These are phyloP conservation scores for Barnettozyma populi DNA, from an alignment of 805 yeast species.

Conservation along the genomic window DNA sequence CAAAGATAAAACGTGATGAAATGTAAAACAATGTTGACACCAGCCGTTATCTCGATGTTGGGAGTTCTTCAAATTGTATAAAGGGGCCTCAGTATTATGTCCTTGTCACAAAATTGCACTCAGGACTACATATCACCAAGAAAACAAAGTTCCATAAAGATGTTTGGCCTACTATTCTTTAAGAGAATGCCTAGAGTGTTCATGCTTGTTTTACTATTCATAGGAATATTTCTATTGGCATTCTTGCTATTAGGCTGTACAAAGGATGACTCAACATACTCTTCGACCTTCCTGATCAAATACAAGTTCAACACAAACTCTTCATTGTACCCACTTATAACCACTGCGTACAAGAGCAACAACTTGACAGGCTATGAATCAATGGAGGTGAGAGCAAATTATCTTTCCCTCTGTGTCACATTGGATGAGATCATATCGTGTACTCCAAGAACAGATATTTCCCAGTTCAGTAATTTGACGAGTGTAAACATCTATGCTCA, in stretches of 20 bases:
- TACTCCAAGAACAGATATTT: slow-evolving; percentile 27
- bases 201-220: slow-evolving; percentile 37
- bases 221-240: slow-evolving; percentile 44
- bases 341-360: slow-evolving; percentile 30
- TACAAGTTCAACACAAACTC: slow-evolving; percentile 44
- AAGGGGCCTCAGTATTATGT: too few relatives aligned
- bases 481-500: slow-evolving; percentile 32
- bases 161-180: slow-evolving; percentile 23
- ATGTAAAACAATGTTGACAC: neutral
- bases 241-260: slow-evolving; percentile 56
- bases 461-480: slow-evolving; percentile 23
- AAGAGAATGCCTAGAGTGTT: slow-evolving; percentile 40
- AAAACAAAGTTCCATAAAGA: neutral
- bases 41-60: neutral
- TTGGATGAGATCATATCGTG: slow-evolving; percentile 32
- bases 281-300: slow-evolving; percentile 45
- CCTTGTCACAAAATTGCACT: too few relatives aligned
- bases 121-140: neutral
- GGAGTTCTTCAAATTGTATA: too few relatives aligned
- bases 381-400: slow-evolving; percentile 47
- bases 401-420: slow-evolving; percentile 50
- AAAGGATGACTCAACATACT: slow-evolving; percentile 34
- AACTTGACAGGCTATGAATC: slow-evolving; percentile 32
- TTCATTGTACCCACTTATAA: slow-evolving; percentile 34
- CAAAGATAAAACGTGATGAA: too few relatives aligned